A percentile compares a stretch with the other conserved stretches of the same genome.
These are phyloP conservation scores for Hibiscus tridactylites DNA, from an alignment of 345 rosid genomes.

Conservation along the genomic window DNA sequence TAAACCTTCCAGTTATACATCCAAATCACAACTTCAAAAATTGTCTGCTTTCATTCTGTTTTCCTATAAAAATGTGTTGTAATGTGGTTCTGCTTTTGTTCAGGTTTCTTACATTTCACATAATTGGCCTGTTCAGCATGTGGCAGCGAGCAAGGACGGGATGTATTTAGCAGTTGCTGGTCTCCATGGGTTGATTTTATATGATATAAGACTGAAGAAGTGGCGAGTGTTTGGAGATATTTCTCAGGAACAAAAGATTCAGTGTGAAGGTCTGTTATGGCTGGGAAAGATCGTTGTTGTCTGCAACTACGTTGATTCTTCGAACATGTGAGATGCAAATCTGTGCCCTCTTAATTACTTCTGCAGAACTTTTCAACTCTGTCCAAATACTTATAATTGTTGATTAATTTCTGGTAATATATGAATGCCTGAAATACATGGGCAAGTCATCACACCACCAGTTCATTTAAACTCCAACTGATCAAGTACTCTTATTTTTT, in stretches of 20 bases:
- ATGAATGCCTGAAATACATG: background rate
- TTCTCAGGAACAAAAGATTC: conserved; percentile 90
- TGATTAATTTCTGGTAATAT: background rate
- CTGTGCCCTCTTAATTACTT: conserved; percentile 5
- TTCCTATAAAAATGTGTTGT: conserved; percentile 18
- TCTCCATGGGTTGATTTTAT: conserved; percentile 80
- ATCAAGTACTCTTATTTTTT: background rate
- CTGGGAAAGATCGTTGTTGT: conserved; percentile 85
- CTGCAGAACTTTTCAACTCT: background rate
- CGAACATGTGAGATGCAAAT: conserved; percentile 56
- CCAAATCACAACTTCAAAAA: conserved; percentile 10
- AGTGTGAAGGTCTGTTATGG: conserved; percentile 94
- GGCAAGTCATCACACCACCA: background rate
- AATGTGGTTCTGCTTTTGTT: conserved; percentile 22
- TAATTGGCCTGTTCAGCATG: conserved; percentile 99
- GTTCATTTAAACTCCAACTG: background rate
- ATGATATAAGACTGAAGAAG: conserved; percentile 71
- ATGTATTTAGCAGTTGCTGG: conserved; percentile 95
- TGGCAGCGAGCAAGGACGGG: conserved; percentile 96
- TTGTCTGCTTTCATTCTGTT: conserved; percentile 9
- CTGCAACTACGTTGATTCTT: conserved; percentile 77
- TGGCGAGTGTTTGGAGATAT: conserved; percentile 97
- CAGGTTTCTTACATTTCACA: conserved; percentile 88
- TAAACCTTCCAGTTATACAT: conserved; percentile 82
- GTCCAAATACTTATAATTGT: background rate